phyloP scores from a whole-genome alignment of 2,329 filamentous ascomycete species.

The Monilinia fructicola region DNA sequence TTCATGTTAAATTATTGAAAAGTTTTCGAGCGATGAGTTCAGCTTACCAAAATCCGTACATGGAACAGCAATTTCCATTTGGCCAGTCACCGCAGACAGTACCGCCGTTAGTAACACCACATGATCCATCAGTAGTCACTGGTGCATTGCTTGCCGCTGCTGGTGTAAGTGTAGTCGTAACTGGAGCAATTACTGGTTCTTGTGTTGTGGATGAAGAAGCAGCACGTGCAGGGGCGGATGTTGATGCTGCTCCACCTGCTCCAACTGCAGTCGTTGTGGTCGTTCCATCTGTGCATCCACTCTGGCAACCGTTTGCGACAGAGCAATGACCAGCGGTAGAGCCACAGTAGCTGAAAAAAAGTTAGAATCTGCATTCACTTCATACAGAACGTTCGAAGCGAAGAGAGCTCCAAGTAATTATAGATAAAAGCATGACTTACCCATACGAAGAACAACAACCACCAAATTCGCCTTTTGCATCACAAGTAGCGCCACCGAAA shows the following conservation, averaged over 20 bases:
- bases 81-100: conserved; percentile 54
- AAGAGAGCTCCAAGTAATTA: background rate
- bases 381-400: background rate
- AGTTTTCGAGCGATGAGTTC: background rate
- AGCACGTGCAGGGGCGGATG: background rate
- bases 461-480: conserved; percentile 36
- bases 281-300: conserved; percentile 34
- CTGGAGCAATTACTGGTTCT: conserved; percentile 36
- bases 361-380: conserved; percentile 28
- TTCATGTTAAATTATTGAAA: conserved; percentile 24
- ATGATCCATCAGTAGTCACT: conserved; percentile 53
- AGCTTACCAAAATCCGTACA: conserved; percentile 55
- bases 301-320: conserved; percentile 39
- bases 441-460: conserved; percentile 39
- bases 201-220: conserved; percentile 25
- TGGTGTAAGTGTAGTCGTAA: conserved; percentile 30
- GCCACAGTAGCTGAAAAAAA: conserved; percentile 37
- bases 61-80: conserved; percentile 54
- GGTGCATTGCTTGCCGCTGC: conserved; percentile 38
- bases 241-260: conserved; percentile 17
- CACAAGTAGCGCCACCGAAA: conserved; percentile 37
- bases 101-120: conserved; percentile 50
- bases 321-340: conserved; percentile 36
- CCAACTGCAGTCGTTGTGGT: conserved; percentile 27
- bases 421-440: conserved; percentile 27